Conservation (phyloP, 2,329 filamentous ascomycete genomes). For the Exutisphaerella laricina region DNA sequence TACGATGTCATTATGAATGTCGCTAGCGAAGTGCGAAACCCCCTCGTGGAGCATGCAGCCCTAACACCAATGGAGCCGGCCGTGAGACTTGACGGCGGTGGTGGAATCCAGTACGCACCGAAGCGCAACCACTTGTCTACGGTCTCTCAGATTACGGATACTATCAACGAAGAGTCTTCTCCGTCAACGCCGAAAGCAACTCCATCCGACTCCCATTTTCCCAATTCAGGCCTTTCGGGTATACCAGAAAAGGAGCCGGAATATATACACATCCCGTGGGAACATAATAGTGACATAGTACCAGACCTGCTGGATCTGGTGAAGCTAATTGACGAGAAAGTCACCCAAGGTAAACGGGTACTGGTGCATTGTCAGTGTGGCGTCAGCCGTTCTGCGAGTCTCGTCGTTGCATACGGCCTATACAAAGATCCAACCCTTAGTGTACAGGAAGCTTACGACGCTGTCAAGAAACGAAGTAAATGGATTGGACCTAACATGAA, state of each 20-base stretch:
- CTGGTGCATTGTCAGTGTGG: constrained; percentile 82
- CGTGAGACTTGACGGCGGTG: constrained; percentile 29
- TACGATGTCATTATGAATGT: constrained; percentile 85
- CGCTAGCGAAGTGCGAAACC: constrained; percentile 73
- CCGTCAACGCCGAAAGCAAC: constrained; percentile 51
- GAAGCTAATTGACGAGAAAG: constrained; percentile 67
- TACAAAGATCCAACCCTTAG: constrained; percentile 71
- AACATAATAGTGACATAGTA: constrained; percentile 82
- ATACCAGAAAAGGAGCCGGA: constrained; percentile 55
- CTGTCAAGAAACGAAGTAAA: constrained; percentile 71
- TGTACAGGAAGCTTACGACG: constrained; percentile 78
- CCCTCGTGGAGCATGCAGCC: constrained; percentile 46
- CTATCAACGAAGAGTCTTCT: constrained; percentile 29
- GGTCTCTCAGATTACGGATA: not conserved
- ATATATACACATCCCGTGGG: constrained; percentile 83
- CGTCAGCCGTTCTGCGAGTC: constrained; percentile 75
- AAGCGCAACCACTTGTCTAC: constrained; percentile 15
- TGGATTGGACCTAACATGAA: constrained; percentile 94
- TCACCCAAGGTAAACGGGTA: constrained; percentile 68
- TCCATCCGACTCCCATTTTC: constrained; percentile 34
- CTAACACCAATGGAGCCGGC: constrained; percentile 29
- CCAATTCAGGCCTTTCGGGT: constrained; percentile 18
- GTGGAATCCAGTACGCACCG: constrained; percentile 33
- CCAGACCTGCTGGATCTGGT: constrained; percentile 70
- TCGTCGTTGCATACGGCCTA: constrained; percentile 80